Base-by-base conservation (phyloP, 2,329 filamentous ascomycete genomes). In the Didymella arachidicola region DNA sequence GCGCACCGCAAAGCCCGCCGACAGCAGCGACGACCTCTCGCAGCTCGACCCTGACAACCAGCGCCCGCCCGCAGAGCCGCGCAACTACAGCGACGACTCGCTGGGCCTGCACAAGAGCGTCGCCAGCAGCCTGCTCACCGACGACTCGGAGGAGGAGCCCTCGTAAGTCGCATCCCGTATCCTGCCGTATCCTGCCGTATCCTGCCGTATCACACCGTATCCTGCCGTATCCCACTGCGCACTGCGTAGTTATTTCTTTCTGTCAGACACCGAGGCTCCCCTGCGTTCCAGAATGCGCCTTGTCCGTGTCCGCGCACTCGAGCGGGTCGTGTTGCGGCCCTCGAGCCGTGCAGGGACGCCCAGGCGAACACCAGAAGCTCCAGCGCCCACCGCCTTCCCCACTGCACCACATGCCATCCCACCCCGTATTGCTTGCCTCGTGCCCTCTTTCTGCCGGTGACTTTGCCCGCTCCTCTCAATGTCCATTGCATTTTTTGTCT, bases 91-190 rank as follows among this genome's bases (percentile, higher is more conserved):
- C 66, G 73, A 77, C 52, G 77, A 80, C 36, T 79, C 79, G n/a
- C 70, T 81, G 25, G 72, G 71, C 4, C 67, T 79, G 46, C 73
- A 77, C 62, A 79, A 75, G 63, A 82, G 80, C 68, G 77, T 79
- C 25, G 68, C 78, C 41, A 82, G 80, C 77, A 83, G 80, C 67
- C 77, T 83, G 46, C 68, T 81, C 54, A 82, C 81, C 16, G 80
- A 83, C 60, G 81, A 84, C 62, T 81, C 80, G 30, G 84, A 86
- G 44, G 64, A 67, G 54, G 81, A 82, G 62, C 60, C 49, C 16
- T 30, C 72, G 81, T 84, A 77, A 81, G 81, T 81, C 53, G 61
- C 59, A 29, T 62, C 62, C 56, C 63, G 61, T 60, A 29, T 62
- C 62, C 56, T 63, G 30, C 30, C 30, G 30, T 32, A 32, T 14